Evolutionary conservation across 495 filamentous ascomycete species (phyloP).

Genomic region (Neurospora sp.): DNA sequence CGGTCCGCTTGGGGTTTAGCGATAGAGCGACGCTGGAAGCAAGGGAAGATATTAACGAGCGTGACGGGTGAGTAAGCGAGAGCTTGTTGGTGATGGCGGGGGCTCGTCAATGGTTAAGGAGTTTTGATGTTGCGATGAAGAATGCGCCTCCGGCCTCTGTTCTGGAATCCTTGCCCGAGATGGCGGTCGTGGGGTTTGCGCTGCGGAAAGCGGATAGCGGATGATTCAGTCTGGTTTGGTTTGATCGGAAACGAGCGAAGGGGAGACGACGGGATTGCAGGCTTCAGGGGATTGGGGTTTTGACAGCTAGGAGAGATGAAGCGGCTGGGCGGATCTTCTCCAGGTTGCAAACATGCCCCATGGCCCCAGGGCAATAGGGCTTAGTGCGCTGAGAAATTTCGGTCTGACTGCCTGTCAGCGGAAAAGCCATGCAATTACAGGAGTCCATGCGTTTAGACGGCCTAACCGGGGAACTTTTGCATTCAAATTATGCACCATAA

Average conservation of each 20-base stretch:
- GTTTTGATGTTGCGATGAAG: slow-evolving; percentile 11
- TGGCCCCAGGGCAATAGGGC: not conserved
- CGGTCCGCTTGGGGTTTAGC: not conserved
- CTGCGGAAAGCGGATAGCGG: slow-evolving; percentile 2
- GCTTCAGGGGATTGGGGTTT: not conserved
- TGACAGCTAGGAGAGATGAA: not conserved
- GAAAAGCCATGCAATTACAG: not conserved
- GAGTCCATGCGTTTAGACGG: not conserved
- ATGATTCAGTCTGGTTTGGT: slow-evolving; percentile 12
- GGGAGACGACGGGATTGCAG: slow-evolving; percentile 5
- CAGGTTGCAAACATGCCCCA: not conserved
- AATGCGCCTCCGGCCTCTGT: slow-evolving; percentile 19
- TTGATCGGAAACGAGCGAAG: slow-evolving; percentile 11
- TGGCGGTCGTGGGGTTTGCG: slow-evolving; percentile 19
- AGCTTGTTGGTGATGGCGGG: slow-evolving; percentile 11
- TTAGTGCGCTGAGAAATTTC: not conserved
- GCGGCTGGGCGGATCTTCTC: not conserved
- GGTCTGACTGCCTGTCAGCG: not conserved
- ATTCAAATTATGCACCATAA: not conserved
- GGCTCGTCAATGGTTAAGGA: slow-evolving; percentile 19
- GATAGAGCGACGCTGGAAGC: not conserved
- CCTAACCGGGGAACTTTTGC: not conserved
- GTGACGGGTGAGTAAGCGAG: slow-evolving; percentile 6
- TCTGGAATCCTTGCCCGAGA: slow-evolving; percentile 14
- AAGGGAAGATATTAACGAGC: slow-evolving; percentile 12